Evolutionary conservation across 2,329 filamentous ascomycete species (phyloP), one percentile per base, ranked within the genome.

Genomic region (Colletotrichum sp.): DNA sequence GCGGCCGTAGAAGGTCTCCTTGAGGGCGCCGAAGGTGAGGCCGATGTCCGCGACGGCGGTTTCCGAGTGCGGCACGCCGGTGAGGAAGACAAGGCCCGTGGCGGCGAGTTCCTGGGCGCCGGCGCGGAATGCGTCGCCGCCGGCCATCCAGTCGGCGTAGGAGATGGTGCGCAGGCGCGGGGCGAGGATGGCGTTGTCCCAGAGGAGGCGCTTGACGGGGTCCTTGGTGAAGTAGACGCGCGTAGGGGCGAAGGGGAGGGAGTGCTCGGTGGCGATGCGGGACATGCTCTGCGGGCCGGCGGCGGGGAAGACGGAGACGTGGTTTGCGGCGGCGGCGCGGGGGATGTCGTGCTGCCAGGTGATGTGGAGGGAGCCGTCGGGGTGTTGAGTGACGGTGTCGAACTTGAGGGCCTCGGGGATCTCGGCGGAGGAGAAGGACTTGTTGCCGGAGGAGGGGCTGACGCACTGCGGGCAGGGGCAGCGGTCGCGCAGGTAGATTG

Each of bases 1-100:
- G 79, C 90, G 88, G 57, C 97, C 97, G 84, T 99, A 99, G 82
- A 99, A 97, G 9, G 96, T 97, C 80, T 95, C 93, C 81, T 95
- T 94, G 30, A 98, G 86, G 39, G 91, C 91, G 2, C 96, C 96
- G 75, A 99, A 94, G 68, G 93, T 91, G 6, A 89, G 88, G 3
- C 93, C 94, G 74, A 99, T 92, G 26, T 88, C 85, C 52, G 91
- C 89, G 6, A 98, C 94, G 6, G 92, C 89, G 2, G 89, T 84
- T 77, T 94, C 91, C 18, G 90, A 90, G 12, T 92, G 87, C 0
- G 96, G 96, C 8, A 98, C 93, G 76, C 92, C 90, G 65, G 90
- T 91, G 32, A 99, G 84, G 83, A 98, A 95, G 18, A 98, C 86
- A 1, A 99, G 86, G 1, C 97, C 97, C 67, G 93, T 90, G 36